These are phyloP conservation scores for Penicillium sp. DNA, from an alignment of 2,329 filamentous ascomycete species.

Conservation along the genomic window DNA sequence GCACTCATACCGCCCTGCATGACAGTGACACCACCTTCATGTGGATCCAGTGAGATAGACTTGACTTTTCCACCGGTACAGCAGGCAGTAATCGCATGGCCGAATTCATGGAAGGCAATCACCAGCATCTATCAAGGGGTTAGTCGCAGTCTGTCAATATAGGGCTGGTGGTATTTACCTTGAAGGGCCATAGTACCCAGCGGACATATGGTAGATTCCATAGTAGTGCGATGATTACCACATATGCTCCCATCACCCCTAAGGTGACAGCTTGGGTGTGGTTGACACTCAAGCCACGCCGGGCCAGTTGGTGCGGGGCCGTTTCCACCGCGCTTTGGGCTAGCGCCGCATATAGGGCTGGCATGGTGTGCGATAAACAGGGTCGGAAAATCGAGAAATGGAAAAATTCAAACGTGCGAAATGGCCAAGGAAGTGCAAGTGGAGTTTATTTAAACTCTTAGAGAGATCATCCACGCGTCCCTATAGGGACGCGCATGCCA, in stretches of 20 bases:
- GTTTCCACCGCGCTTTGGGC: conserved; percentile 23
- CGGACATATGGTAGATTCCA: conserved; percentile 79
- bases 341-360: conserved; percentile 29
- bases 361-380: conserved; percentile 24
- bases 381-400: neutral
- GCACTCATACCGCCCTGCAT: conserved; percentile 71
- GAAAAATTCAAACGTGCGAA: neutral
- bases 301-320: conserved; percentile 39
- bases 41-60: conserved; percentile 71
- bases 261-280: conserved; percentile 70
- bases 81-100: conserved; percentile 70
- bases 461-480: conserved; percentile 5
- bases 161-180: conserved; percentile 51
- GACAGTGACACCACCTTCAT: conserved; percentile 75
- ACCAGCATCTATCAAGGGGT: conserved; percentile 65
- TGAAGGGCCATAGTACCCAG: conserved; percentile 77
- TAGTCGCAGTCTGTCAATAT: neutral
- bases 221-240: conserved; percentile 70
- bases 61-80: conserved; percentile 72
- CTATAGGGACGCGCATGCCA: conserved; percentile 12
- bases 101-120: conserved; percentile 79
- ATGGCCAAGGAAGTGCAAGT: neutral
- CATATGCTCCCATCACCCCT: conserved; percentile 69
- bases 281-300: conserved; percentile 61
- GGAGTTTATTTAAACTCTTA: neutral